Evolutionary conservation across 352 stramenopile genomes (phyloP), one percentile per base, ranked within the genome.

Genomic region (Phytophthora megakarya): DNA sequence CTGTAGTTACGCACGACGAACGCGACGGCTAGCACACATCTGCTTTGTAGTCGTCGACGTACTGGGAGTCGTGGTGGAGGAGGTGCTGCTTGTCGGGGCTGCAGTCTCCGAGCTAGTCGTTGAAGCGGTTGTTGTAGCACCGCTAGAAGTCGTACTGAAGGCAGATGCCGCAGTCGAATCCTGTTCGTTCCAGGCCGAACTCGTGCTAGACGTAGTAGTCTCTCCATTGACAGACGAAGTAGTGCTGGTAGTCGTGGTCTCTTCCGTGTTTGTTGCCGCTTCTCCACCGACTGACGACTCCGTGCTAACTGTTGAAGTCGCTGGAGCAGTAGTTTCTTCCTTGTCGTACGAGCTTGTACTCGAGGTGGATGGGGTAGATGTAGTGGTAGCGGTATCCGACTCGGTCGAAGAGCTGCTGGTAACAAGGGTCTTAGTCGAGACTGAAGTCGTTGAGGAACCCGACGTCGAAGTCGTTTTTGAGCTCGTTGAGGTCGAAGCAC

Each of bases 381-480:
- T 4, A 18, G 53, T 46, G 15, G 60, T 42, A 23, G 48, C 32
- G 13, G 48, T 38, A 10, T 51, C 59, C 9, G 44, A 43, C 28
- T 57, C 45, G 12, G 37, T 44, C 25, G 61, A 69, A 13, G 61
- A 45, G 37, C 52, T 64, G 46, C 45, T 69, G 23, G 52, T 44
- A 23, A 46, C 39, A n/a, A 54, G 23, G 21, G 58, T 53, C 61
- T 53, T 61, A 3, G 59, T 67, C 39, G 40, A 49, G 13, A 11
- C 35, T 13, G 56, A 56, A 28, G 35, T 44, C 21, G 57, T 39
- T 16, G 48, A 44, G 22, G 57, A 65, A 22, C 47, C 37, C 16
- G 57, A 8, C 3, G 44, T 57, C 13, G 40, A 56, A 35, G 60
- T 51, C 9, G 44, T 54, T 5, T 21, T 9, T 3, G 48, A 54